Evolutionary conservation across 768 basidiomycete genomes (phyloP), one percentile per base, ranked within the genome.

Genomic region (Pulveroboletus ravenelii): DNA sequence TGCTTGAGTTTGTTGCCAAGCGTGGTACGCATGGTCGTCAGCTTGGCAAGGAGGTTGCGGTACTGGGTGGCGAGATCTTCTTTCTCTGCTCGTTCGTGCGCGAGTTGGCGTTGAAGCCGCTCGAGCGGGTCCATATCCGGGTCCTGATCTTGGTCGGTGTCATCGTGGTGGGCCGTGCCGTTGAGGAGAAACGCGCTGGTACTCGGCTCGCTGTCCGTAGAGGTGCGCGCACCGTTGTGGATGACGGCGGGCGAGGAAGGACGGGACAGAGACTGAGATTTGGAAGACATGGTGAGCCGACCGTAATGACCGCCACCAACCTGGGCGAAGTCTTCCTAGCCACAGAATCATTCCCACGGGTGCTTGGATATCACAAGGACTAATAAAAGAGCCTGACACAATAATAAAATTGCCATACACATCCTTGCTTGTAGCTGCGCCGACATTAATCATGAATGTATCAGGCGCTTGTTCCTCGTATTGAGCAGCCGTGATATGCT

Each of bases 1-100:
- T 95, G 91, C 68, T 89, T 84, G 49, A 98, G 76, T 69, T 97
- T 97, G 65, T 91, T 94, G 30, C 94, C 93, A 45, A 98, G 75
- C 18, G 90, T 89, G 34, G 85, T 89, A 20, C 94, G 81, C 94
- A 99, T 97, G 31, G 86, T 80, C 3, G 92, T 93, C 41, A 98
- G 74, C 70, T 92, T 97, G 35, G 84, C 81, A 15, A 99, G 77
- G 34, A 99, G 76, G 56, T 80, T 87, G 52, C 82, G 81, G 69
- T 98, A 94, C 66, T 98, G 92, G 13, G 81, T 69, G 6, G 85
- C 87, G 29, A 93, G 75, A n/a, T 78, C 72, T 45, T 97, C 93
- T 71, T 91, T 94, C 74, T 98, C 95, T 58, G 87, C 83, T 51
- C 78, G 75, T 20, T 88, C 84, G 44, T 78, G 75, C 41, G 81